Evolutionary conservation across 768 basidiomycete species (phyloP).

Genomic region (Russula foetens): DNA sequence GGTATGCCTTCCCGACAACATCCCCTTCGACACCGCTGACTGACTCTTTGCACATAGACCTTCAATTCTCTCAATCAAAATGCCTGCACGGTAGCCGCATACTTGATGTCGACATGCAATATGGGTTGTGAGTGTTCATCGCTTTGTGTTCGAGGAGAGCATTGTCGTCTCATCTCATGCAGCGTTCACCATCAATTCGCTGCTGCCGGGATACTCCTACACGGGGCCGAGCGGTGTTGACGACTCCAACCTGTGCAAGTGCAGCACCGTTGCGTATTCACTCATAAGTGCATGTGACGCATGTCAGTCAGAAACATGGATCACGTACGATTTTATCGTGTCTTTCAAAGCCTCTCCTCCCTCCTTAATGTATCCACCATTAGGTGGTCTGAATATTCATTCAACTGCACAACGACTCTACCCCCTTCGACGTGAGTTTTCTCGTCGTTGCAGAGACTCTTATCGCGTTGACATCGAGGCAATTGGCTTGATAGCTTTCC

Average conservation of each 20-base stretch:
- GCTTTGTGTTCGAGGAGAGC: neutral
- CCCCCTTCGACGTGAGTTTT: constrained; percentile 3
- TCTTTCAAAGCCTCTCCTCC: too few species aligned
- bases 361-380: neutral
- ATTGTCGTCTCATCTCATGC: neutral
- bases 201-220: neutral
- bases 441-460: too few species aligned
- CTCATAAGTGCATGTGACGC: constrained; percentile 15
- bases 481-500: neutral
- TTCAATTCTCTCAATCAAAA: constrained; percentile 10
- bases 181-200: constrained; percentile 1
- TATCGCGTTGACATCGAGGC: neutral
- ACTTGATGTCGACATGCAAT: constrained; percentile 5
- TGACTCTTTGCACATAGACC: neutral
- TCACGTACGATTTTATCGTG: neutral
- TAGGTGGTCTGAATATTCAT: neutral
- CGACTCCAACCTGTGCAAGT: constrained; percentile 4
- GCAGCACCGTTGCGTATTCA: constrained; percentile 1
- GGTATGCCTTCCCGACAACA: neutral
- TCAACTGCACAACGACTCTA: neutral
- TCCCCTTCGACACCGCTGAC: neutral
- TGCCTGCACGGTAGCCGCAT: constrained; percentile 1
- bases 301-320: neutral
- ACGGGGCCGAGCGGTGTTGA: neutral
- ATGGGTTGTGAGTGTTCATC: neutral